phyloP scores from a whole-genome alignment of 768 basidiomycete genomes.

The Trametes elegans region DNA sequence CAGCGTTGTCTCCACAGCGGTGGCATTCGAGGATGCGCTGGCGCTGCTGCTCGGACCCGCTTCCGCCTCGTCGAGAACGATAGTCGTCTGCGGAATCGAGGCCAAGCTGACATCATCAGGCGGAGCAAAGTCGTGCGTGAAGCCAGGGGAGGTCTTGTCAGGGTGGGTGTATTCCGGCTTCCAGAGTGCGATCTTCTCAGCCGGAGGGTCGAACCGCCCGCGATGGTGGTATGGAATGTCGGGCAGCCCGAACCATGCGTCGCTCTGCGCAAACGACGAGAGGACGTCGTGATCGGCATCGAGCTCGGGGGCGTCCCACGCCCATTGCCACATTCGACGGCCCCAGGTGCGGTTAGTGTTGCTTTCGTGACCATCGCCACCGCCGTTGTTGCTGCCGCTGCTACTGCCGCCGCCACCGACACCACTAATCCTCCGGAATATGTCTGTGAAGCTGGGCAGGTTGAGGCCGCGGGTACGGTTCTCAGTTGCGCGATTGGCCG shows the following conservation, averaged over 20 bases:
- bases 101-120: conserved; percentile 21
- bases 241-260: conserved; percentile 8
- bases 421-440: conserved; percentile 4
- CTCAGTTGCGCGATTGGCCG: conserved; percentile 7
- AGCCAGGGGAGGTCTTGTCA: conserved; percentile 52
- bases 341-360: not conserved
- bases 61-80: conserved; percentile 47
- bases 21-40: conserved; percentile 26
- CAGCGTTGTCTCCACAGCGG: conserved; percentile 44
- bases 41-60: conserved; percentile 16
- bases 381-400: not conserved
- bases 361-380: too few relatives aligned
- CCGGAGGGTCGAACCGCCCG: not conserved
- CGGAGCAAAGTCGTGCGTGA: conserved; percentile 63
- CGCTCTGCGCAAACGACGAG: conserved; percentile 10
- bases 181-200: conserved; percentile 13
- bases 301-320: not conserved
- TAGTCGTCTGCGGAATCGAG: conserved; percentile 37
- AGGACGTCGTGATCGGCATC: not conserved
- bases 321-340: not conserved
- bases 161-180: conserved; percentile 55
- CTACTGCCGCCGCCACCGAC: not conserved
- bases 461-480: conserved; percentile 8
- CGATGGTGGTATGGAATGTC: not conserved
- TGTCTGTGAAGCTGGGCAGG: conserved; percentile 11